phyloP scores from a whole-genome alignment of 148 eudicot species.

The Vaccinium corymbosum region DNA sequence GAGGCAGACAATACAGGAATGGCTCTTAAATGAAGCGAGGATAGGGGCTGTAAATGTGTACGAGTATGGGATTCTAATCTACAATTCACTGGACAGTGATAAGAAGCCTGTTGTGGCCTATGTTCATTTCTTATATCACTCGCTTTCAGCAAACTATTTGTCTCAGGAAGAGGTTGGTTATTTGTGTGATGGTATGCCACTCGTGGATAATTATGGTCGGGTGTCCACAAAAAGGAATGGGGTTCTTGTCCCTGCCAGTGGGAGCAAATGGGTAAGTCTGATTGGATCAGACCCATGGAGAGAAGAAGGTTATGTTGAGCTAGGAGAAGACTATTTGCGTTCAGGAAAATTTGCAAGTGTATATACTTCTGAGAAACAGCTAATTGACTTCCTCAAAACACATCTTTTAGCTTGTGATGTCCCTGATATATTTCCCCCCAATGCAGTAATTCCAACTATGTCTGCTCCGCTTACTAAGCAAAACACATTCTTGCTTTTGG shows the following conservation, averaged over 20 bases:
- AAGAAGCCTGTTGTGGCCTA: slow-evolving; percentile 16
- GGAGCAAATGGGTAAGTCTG: slow-evolving; percentile 59
- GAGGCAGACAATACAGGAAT: slow-evolving; percentile 19
- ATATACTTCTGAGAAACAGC: slow-evolving; percentile 20
- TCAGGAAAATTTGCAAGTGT: slow-evolving; percentile 33
- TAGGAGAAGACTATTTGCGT: slow-evolving; percentile 46
- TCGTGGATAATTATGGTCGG: slow-evolving; percentile 38
- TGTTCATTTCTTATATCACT: slow-evolving; percentile 29
- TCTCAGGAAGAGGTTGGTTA: slow-evolving; percentile 4
- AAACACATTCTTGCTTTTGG: slow-evolving; percentile 48
- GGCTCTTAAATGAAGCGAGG: slow-evolving; percentile 20
- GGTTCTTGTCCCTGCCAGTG: slow-evolving; percentile 57
- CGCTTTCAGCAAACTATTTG: slow-evolving; percentile 7
- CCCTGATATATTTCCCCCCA: slow-evolving; percentile 53
- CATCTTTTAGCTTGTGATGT: slow-evolving; percentile 48
- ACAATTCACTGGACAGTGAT: not conserved
- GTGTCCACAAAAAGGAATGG: slow-evolving; percentile 18
- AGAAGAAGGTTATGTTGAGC: slow-evolving; percentile 36
- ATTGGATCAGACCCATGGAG: slow-evolving; percentile 62
- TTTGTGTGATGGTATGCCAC: slow-evolving; percentile 40
- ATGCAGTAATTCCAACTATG: slow-evolving; percentile 39
- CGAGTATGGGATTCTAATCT: slow-evolving; percentile 15
- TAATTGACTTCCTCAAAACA: slow-evolving; percentile 33
- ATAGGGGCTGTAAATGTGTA: slow-evolving; percentile 16
- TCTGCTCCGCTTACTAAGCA: slow-evolving; percentile 39